A percentile compares a stretch with the other conserved stretches of the same genome.
These are phyloP conservation scores for Trichopus zeylanicus DNA, from an alignment of 116 monocot species.

Conservation along the genomic window DNA sequence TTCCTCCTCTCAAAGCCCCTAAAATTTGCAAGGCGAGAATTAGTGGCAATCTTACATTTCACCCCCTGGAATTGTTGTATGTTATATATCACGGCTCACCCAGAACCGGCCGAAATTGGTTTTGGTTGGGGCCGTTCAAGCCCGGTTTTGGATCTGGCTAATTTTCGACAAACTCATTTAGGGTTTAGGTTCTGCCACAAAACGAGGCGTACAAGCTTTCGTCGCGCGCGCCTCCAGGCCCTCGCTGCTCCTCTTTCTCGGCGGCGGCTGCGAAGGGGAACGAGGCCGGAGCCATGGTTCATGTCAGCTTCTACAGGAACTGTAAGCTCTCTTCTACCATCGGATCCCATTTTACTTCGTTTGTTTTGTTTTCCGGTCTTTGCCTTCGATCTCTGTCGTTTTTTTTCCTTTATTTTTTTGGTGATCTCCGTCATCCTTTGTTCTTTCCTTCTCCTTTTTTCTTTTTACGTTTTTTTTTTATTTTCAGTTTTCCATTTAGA, in stretches of 20 bases:
- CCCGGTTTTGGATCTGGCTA: neutral
- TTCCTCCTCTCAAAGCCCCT: neutral
- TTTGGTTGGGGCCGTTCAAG: neutral
- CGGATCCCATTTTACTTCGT: neutral
- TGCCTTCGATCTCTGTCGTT: neutral
- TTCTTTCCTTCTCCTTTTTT: neutral
- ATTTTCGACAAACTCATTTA: neutral
- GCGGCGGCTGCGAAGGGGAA: conserved; percentile 3
- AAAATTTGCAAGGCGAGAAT: conserved; percentile 19
- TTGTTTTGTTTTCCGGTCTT: neutral
- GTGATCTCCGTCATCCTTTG: neutral
- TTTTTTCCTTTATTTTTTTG: too few relatives aligned
- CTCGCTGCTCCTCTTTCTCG: neutral
- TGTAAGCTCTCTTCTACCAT: conserved; percentile 13
- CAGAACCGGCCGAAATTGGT: too few relatives aligned
- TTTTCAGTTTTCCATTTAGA: neutral
- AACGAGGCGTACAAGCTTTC: too few relatives aligned
- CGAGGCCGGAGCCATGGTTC: conserved; percentile 23
- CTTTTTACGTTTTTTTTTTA: neutral
- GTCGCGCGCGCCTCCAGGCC: neutral
- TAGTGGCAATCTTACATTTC: conserved; percentile 4
- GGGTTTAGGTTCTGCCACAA: neutral
- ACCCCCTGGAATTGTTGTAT: too few relatives aligned
- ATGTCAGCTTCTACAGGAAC: conserved; percentile 53
- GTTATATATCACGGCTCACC: too few relatives aligned